Evolutionary conservation across 2,329 filamentous ascomycete species (phyloP), one percentile per base, ranked within the genome.

Genomic region (Piedraia hortae): DNA sequence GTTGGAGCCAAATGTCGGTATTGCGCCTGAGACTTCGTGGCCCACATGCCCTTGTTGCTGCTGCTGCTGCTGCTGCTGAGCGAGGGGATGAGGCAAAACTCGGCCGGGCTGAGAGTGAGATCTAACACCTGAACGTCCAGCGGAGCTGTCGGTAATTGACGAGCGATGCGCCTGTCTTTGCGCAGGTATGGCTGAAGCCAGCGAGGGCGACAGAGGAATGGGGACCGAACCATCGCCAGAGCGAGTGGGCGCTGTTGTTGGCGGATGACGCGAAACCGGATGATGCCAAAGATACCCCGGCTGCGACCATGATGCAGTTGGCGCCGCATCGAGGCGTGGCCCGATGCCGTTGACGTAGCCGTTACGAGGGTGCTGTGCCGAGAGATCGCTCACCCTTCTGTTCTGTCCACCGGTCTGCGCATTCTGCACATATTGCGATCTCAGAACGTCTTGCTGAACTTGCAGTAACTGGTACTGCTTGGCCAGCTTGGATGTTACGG

Each of bases 81-180:
- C 31, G 16, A 48, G 29, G 13, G 46, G 42, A 26, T 46, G 46
- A 14, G 42, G 44, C 21, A 46, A 30, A 5, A 44, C 45, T 16
- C 52, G 47, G 10, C 51, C 47, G 24, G 52, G 52, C 27, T 56
- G 52, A 5, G 51, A 55, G 24, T 56, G 52, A 15, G 52, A 56
- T 20, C 52, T 44, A 19, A 45, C 38, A 5, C 50, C n/a, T n/a
- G n/a, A n/a, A n/a, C n/a, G 47, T 21, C 37, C 43, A 10, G 31
- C 31, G 8, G 37, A 27, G 12, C 47, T 46, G 26, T 50, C 51
- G n/a, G 47, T 41, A 21, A 51, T 41, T 4, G 47, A 49, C 6
- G 42, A 38, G 8, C 50, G 43, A 27, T 54, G 50, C 2, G 42
- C 39, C 10, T 43, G 41, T 28, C 50, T 34, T 14, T 49, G 43